Percentiles rank a stretch among this genome's conserved stretches.
Conservation (phyloP, 2,329 filamentous ascomycete species). For the Sclerotinia trifoliorum region DNA sequence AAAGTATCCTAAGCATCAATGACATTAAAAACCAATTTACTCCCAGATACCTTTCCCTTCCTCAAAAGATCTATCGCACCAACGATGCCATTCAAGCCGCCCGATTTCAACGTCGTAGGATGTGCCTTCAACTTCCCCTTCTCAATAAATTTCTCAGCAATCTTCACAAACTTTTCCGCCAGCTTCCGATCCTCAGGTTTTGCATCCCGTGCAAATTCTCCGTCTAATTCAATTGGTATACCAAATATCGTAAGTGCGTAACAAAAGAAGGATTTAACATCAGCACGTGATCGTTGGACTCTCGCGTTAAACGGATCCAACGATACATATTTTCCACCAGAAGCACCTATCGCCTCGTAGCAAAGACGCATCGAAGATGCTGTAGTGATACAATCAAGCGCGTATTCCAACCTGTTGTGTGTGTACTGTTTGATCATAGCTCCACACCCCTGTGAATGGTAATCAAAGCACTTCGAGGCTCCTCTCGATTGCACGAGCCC, state of each 20-base stretch:
- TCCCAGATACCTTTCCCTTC: slow-evolving; percentile 14
- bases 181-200: slow-evolving; percentile 16
- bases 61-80: slow-evolving; percentile 14
- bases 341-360: slow-evolving; percentile 42
- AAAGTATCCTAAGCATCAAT: background rate
- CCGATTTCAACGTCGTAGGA: slow-evolving; percentile 4
- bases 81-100: background rate
- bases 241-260: slow-evolving; percentile 16
- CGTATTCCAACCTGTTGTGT: slow-evolving; percentile 41
- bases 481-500: slow-evolving; percentile 43
- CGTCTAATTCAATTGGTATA: slow-evolving; percentile 7
- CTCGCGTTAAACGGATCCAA: slow-evolving; percentile 25
- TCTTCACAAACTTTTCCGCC: slow-evolving; percentile 14
- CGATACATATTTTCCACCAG: slow-evolving; percentile 36
- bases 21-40: slow-evolving; percentile 6
- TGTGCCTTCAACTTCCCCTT: slow-evolving; percentile 11
- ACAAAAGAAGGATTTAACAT: slow-evolving; percentile 10
- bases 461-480: slow-evolving; percentile 46
- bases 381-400: slow-evolving; percentile 44
- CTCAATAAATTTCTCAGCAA: slow-evolving; percentile 5
- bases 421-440: slow-evolving; percentile 43
- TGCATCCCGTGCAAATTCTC: slow-evolving; percentile 15
- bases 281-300: slow-evolving; percentile 7
- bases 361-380: slow-evolving; percentile 40
- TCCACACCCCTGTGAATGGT: slow-evolving; percentile 38